Conservation (phyloP, 345 rosid genomes). For the Populus deltoides region DNA sequence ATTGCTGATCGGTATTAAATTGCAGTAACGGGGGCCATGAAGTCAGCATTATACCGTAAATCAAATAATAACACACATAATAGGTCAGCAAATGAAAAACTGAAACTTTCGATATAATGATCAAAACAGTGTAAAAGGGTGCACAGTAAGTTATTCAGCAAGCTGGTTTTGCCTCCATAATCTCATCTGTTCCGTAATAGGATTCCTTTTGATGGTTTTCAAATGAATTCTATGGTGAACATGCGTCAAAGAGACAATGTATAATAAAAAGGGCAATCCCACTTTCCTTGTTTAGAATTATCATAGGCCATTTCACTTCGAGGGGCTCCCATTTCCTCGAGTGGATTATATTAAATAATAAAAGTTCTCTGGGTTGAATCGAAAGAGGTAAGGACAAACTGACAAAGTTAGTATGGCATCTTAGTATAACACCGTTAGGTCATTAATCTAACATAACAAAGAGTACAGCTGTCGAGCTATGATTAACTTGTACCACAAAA, state of each 20-base stretch:
- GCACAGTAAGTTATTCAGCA: background rate
- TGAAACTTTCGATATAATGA: background rate
- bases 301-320: background rate
- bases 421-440: background rate
- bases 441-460: background rate
- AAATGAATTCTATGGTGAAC: background rate
- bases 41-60: background rate
- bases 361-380: background rate
- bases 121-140: background rate
- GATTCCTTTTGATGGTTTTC: background rate
- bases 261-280: background rate
- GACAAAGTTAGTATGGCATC: background rate
- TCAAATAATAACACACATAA: background rate
- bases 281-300: slow-evolving; percentile 2
- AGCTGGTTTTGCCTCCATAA: background rate
- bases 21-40: background rate
- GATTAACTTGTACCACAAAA: background rate
- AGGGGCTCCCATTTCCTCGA: slow-evolving; percentile 2
- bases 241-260: background rate
- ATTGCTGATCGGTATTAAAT: background rate
- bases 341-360: slow-evolving; percentile 1
- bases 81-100: background rate
- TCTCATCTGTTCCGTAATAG: background rate
- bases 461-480: background rate
- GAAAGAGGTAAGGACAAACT: slow-evolving; percentile 13